phyloP scores from a whole-genome alignment of 129 eudicot species.

The Arctium minus region DNA sequence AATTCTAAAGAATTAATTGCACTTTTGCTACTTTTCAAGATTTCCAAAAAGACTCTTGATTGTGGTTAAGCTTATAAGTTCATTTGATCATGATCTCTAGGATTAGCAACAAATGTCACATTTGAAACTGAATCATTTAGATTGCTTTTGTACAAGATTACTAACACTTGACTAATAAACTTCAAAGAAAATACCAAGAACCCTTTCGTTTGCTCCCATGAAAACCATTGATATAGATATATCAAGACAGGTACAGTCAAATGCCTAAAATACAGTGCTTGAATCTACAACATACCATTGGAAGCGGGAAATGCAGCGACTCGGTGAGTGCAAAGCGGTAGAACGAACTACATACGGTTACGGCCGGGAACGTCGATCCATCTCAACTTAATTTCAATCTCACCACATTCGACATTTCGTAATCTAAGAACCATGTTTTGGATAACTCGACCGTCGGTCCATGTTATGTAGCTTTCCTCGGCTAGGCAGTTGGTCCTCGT shows the following conservation, averaged over 20 bases:
- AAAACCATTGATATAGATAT: background rate
- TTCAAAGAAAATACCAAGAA: background rate
- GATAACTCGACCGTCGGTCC: conserved; percentile 40
- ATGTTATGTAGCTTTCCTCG: conserved; percentile 52
- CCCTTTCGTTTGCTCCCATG: background rate
- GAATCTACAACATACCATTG: conserved; percentile 16
- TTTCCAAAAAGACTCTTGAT: background rate
- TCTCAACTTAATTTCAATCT: conserved; percentile 46
- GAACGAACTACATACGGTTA: conserved; percentile 19
- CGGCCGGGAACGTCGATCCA: conserved; percentile 57
- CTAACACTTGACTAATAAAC: background rate
- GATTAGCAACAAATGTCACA: background rate
- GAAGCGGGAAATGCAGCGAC: background rate
- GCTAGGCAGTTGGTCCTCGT: conserved; percentile 53
- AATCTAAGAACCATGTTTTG: conserved; percentile 57
- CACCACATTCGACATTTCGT: conserved; percentile 53
- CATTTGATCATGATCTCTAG: background rate
- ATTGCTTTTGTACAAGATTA: conserved; percentile 2
- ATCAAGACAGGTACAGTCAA: background rate
- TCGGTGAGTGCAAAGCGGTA: background rate
- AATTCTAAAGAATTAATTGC: background rate
- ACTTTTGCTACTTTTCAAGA: background rate
- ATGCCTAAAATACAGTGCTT: background rate
- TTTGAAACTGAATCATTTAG: background rate
- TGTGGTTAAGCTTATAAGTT: background rate